Base-by-base conservation (phyloP, 176 grass and related monocot species). In the Oryza punctata region DNA sequence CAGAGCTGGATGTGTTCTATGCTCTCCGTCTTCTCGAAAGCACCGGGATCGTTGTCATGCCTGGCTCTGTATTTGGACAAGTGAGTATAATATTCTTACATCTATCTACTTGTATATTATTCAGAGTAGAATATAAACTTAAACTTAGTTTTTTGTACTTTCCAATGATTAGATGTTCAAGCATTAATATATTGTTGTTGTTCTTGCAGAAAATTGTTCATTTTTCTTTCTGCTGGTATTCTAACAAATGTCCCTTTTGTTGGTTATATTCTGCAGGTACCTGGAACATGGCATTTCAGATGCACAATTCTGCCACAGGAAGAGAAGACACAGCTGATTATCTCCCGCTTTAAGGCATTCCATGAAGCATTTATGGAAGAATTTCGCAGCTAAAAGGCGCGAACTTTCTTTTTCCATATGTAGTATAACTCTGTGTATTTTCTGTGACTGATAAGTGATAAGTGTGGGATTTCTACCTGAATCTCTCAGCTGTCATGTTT, bases 201-300 rank as follows among this genome's bases (percentile, higher is more conserved):
- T 29, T 32, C 33, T 35, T 70, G 4, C 26, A 65, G 47, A 67
- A 50, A 13, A 11, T 14, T 19, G n/a, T 21, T 83, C 3, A 0
- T 18, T 59, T 46, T 6, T 6, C 8, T 81, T 80, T 63, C 30
- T 70, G 28, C 76, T 11, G 38, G 11, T 47, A 54, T 81, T 70
- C 88, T 89, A 72, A 89, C 25, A 27, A 4, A 16, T 85, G 9
- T 67, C 15, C 9, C 76, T 50, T 81, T 5, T 65, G 10, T 75
- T 75, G 70, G n/a, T 74, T 70, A 81, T 37, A 68, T 35, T 76
- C 50, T 89, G 72, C 50, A 94, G 93, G 89, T 95, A 75, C 87
- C 89, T 63, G 87, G 93, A 29, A 91, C 91, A 80, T 94, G 90
- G 89, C 93, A 95, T 88, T 88, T 98, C 59, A 92, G 96, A 89